Evolutionary conservation across 306 rosid species (phyloP).

Genomic region (Delonix regia): DNA sequence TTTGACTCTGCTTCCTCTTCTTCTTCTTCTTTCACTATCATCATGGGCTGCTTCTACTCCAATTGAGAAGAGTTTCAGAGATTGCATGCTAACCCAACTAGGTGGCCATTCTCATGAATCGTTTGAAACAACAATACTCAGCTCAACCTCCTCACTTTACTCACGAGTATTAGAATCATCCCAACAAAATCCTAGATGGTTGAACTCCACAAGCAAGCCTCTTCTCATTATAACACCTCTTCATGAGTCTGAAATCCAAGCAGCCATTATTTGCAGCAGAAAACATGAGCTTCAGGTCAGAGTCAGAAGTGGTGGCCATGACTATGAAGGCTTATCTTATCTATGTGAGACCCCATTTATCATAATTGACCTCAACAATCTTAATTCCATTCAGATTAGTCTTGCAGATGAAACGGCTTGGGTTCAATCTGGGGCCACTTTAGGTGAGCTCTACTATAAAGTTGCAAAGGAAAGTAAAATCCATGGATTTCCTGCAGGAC

Average conservation of each 20-base stretch:
- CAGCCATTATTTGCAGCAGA: conserved; percentile 19
- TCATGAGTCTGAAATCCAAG: conserved; percentile 1
- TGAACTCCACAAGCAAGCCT: conserved; percentile 3
- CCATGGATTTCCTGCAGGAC: conserved; percentile 23
- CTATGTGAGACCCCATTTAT: conserved; percentile 12
- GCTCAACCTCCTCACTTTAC: neutral
- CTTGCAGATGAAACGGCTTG: conserved; percentile 14
- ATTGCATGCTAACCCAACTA: neutral
- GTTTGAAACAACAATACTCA: neutral
- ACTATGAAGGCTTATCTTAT: conserved; percentile 25
- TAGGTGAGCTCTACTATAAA: conserved; percentile 26
- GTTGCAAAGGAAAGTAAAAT: conserved; percentile 9
- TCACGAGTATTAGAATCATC: neutral
- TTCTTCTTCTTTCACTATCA: neutral
- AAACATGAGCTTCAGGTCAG: neutral
- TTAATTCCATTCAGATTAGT: neutral
- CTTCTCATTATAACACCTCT: conserved; percentile 14
- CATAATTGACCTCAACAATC: conserved; percentile 1
- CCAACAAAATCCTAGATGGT: conserved; percentile 18
- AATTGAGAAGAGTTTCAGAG: neutral
- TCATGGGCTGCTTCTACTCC: conserved; percentile 2
- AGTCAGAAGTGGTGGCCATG: conserved; percentile 32
- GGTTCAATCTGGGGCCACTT: conserved; percentile 24
- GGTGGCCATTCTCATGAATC: neutral
- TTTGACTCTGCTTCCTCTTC: neutral